These are phyloP conservation scores for Trichosporon ovoides DNA, from an alignment of 1,284 basidiomycete species.

Conservation along the genomic window DNA sequence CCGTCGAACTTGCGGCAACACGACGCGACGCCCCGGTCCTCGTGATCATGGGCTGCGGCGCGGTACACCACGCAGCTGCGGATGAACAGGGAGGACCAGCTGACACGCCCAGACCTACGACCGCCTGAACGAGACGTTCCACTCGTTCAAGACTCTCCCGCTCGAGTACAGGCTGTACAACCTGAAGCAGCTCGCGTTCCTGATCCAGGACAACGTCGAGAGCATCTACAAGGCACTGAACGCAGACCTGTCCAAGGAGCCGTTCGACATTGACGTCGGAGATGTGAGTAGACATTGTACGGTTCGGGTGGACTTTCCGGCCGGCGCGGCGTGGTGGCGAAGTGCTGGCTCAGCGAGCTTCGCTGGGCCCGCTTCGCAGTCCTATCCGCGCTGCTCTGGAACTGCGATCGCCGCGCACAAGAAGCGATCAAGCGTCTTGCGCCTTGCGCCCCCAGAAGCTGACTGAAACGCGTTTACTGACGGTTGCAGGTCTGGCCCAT, in stretches of 20 bases:
- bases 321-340: neutral
- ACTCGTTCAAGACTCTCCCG: slow-evolving; percentile 53
- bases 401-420: no score
- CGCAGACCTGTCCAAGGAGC: slow-evolving; percentile 57
- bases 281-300: no score
- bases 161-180: slow-evolving; percentile 59
- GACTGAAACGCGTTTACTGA: neutral
- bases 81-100: no score
- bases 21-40: no score
- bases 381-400: no score
- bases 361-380: no score
- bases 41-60: no score
- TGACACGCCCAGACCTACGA: slow-evolving; percentile 50
- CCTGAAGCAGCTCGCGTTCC: slow-evolving; percentile 59
- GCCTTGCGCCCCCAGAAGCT: neutral
- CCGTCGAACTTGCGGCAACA: no score
- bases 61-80: neutral
- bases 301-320: no score
- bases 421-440: no score
- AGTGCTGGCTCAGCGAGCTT: no score
- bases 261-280: slow-evolving; percentile 25
- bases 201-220: slow-evolving; percentile 59
- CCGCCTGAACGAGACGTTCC: slow-evolving; percentile 54
- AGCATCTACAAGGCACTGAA: slow-evolving; percentile 53
- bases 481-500: slow-evolving; percentile 47